Evolutionary conservation across 2,329 filamentous ascomycete genomes (phyloP).

Genomic region (Diaporthe australafricana): DNA sequence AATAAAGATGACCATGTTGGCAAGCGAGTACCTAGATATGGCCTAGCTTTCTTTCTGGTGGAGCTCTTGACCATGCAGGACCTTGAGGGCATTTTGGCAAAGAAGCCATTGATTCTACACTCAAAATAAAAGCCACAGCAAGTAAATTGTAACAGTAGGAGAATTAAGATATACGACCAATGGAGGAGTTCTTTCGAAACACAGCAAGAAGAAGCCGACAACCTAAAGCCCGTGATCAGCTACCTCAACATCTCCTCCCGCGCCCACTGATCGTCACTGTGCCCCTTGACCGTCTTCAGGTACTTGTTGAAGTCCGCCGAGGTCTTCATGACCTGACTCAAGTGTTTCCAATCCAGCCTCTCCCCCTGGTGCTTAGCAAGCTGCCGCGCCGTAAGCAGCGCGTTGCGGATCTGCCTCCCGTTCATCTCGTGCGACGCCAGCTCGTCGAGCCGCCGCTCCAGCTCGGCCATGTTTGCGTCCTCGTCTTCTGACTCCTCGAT

Average conservation of each 20-base stretch:
- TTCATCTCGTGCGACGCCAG: constrained; percentile 12
- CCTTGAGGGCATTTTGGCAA: too few species aligned
- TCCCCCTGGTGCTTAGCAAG: constrained; percentile 36
- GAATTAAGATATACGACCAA: too few species aligned
- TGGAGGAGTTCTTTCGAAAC: too few species aligned
- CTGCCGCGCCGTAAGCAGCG: background rate
- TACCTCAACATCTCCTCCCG: constrained; percentile 33
- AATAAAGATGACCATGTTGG: background rate
- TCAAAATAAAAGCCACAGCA: too few species aligned
- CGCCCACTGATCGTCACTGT: constrained; percentile 39
- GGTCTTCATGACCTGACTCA: constrained; percentile 40
- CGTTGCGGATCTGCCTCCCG: constrained; percentile 19
- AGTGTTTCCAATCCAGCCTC: constrained; percentile 38
- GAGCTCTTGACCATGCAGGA: too few species aligned
- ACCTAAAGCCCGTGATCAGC: too few species aligned
- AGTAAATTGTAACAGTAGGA: too few species aligned
- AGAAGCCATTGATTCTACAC: too few species aligned
- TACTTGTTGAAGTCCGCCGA: constrained; percentile 40
- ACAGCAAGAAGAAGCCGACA: too few species aligned
- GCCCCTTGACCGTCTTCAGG: constrained; percentile 37
- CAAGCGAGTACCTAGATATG: background rate
- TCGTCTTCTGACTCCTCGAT: constrained; percentile 32
- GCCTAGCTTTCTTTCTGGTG: too few species aligned
- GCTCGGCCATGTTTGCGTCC: constrained; percentile 19
- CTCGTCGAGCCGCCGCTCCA: constrained; percentile 4